phyloP scores from a whole-genome alignment of 2,329 filamentous ascomycete genomes.

The Xylaria polymorpha region DNA sequence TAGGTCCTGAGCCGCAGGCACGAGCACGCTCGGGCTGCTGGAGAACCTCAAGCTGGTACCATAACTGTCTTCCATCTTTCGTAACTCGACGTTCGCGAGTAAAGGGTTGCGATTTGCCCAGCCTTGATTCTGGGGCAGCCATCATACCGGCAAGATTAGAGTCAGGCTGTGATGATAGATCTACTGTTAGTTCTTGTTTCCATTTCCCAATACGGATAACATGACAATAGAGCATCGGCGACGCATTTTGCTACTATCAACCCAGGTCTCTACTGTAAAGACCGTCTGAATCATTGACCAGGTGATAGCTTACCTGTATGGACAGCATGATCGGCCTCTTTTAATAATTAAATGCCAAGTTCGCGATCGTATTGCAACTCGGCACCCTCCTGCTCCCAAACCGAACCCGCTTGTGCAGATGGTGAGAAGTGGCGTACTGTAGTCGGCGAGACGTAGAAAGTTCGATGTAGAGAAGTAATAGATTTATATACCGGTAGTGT shows the following conservation, averaged over 20 bases:
- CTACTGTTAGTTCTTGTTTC: conserved; percentile 30
- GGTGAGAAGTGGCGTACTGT: conserved; percentile 1
- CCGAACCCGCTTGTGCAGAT: conserved; percentile 1
- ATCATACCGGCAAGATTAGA: conserved; percentile 44
- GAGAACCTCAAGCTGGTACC: conserved; percentile 85
- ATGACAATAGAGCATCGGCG: not conserved
- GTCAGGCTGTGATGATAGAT: conserved; percentile 42
- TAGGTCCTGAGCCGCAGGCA: conserved; percentile 94
- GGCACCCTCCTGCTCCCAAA: not conserved
- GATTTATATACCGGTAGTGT: conserved; percentile 24
- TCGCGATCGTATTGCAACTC: conserved; percentile 7
- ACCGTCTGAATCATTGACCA: conserved; percentile 12
- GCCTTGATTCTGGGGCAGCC: conserved; percentile 37
- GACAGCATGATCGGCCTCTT: conserved; percentile 40
- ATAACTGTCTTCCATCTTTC: conserved; percentile 79
- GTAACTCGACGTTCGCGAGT: conserved; percentile 65
- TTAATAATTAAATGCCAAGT: not conserved
- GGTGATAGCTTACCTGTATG: conserved; percentile 44
- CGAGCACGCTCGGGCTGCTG: conserved; percentile 95
- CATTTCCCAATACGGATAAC: not conserved
- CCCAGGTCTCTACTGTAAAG: not conserved
- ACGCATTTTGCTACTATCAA: not conserved
- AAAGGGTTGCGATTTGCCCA: conserved; percentile 40
- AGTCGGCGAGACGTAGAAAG: conserved; percentile 10
- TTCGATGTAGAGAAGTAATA: conserved; percentile 10